These are phyloP conservation scores for Claviceps humidiphila DNA, from an alignment of 2,329 filamentous ascomycete species.

Conservation along the genomic window DNA sequence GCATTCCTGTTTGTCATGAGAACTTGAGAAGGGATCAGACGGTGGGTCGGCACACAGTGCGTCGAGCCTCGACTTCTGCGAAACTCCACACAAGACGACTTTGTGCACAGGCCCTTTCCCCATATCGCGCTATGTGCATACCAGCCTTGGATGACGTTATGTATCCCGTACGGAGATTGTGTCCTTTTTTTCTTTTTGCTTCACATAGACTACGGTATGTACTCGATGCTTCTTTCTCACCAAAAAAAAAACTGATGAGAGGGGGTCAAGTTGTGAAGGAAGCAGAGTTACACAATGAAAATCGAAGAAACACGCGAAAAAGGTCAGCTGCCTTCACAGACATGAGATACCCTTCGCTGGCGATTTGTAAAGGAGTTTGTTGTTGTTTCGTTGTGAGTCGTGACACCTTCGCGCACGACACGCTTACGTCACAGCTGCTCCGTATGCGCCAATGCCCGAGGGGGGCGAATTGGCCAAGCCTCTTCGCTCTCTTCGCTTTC, in stretches of 20 bases:
- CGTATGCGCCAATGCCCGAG: not conserved
- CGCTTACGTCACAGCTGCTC: conserved; percentile 3
- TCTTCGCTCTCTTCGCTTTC: not conserved
- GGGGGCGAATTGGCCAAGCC: not conserved
- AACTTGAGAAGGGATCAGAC: not conserved
- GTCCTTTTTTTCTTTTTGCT: not conserved
- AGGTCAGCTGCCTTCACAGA: not conserved
- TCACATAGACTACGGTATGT: no score
- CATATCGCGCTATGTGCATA: conserved; percentile 1
- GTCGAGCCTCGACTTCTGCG: not conserved
- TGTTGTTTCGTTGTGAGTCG: not conserved
- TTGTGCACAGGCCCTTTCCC: not conserved
- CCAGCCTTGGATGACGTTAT: conserved; percentile 3
- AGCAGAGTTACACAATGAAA: no score
- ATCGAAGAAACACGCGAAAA: no score
- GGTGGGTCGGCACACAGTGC: not conserved
- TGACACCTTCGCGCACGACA: not conserved
- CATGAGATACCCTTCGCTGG: not conserved
- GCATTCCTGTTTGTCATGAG: not conserved
- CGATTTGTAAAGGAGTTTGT: not conserved
- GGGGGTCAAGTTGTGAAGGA: no score
- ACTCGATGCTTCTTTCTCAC: no score
- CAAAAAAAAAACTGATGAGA: no score
- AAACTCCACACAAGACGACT: not conserved
- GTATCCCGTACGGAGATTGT: not conserved